Evolutionary conservation across 2,329 filamentous ascomycete genomes (phyloP), one percentile per base, ranked within the genome.

Genomic region (Endothia cerciana): DNA sequence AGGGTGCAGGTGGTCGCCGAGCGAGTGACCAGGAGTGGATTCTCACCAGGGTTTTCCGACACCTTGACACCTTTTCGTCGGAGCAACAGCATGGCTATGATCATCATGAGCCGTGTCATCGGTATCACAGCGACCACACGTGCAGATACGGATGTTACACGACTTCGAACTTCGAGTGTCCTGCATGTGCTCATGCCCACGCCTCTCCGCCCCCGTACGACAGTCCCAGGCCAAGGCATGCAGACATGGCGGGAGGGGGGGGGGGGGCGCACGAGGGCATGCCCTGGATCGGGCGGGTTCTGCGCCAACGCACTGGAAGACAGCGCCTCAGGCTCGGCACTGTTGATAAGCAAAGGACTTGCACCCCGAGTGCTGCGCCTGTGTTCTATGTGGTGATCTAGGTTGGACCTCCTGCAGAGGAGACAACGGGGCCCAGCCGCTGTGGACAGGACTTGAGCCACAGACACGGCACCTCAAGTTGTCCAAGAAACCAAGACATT

Each of bases 21-120:
- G 51, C 7, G 1, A 47, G 38, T 6, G 62, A 65, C 41, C 53
- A 53, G 30, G 59, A 59, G 28, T 40, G 53, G 38, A 53, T 65
- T 49, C 40, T 67, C 45, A 40, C 45, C 13, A 45, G 61, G 25
- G 63, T 65, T 41, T 53, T 62, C 30, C 38, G 19, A 19, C 58
- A 58, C 36, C 11, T 62, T 3, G 41, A 62, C 22, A 56, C 47
- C 10, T 56, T 51, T 36, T 17, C 57, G 25, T n/a, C 60, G 51
- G 57, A 47, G n/a, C 56, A 38, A 19, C 41, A 22, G 13, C 41
- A 30, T 25, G 30, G 49, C 19, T 40, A 64, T 4, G 36, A 41
- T 22, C 36, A n/a, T 40, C 28, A n/a, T 47, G 33, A 36, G 22
- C 38, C 22, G 45, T 58, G 3, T 17, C 33, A 19, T 30, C 25